These are phyloP conservation scores for Oryza brachyantha DNA, from an alignment of 176 grass and related monocot genomes.

Conservation along the genomic window DNA sequence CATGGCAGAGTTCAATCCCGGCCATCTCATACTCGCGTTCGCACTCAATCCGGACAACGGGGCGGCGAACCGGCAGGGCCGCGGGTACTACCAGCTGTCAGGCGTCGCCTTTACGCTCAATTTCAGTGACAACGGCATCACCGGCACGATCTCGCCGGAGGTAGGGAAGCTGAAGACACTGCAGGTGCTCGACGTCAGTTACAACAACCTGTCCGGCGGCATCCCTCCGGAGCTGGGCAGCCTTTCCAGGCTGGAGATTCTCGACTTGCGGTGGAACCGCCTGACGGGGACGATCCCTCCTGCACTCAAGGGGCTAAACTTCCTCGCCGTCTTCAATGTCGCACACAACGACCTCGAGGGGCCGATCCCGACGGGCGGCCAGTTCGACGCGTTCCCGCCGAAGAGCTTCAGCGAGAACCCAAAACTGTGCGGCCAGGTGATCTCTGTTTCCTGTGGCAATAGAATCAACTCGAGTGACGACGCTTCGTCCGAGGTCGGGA, in stretches of 20 bases:
- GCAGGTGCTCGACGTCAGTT: slow-evolving; percentile 35
- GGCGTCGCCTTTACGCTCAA: slow-evolving; percentile 36
- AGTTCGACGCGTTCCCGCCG: slow-evolving; percentile 43
- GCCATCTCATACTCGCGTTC: slow-evolving; percentile 26
- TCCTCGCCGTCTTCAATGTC: slow-evolving; percentile 40
- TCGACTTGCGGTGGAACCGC: slow-evolving; percentile 29
- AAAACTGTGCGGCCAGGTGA: slow-evolving; percentile 36
- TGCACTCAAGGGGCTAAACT: slow-evolving; percentile 25
- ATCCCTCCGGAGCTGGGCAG: slow-evolving; percentile 37
- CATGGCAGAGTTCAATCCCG: slow-evolving; percentile 8
- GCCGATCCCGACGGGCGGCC: slow-evolving; percentile 41
- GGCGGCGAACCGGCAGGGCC: not conserved
- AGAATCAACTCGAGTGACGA: not conserved
- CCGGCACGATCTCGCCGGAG: slow-evolving; percentile 24
- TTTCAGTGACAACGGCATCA: slow-evolving; percentile 29
- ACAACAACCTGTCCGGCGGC: slow-evolving; percentile 37
- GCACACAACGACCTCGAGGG: slow-evolving; percentile 49
- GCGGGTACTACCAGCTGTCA: slow-evolving; percentile 43
- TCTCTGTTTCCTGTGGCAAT: not conserved
- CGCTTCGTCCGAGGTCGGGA: slow-evolving; percentile 1
- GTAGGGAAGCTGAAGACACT: slow-evolving; percentile 34
- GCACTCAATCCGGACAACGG: slow-evolving; percentile 20
- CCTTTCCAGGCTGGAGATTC: slow-evolving; percentile 20
- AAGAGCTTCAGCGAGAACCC: slow-evolving; percentile 33
- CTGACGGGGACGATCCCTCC: slow-evolving; percentile 40